Conservation (phyloP, 1,284 basidiomycete species). For the Fomitopsis schrenkii region DNA sequence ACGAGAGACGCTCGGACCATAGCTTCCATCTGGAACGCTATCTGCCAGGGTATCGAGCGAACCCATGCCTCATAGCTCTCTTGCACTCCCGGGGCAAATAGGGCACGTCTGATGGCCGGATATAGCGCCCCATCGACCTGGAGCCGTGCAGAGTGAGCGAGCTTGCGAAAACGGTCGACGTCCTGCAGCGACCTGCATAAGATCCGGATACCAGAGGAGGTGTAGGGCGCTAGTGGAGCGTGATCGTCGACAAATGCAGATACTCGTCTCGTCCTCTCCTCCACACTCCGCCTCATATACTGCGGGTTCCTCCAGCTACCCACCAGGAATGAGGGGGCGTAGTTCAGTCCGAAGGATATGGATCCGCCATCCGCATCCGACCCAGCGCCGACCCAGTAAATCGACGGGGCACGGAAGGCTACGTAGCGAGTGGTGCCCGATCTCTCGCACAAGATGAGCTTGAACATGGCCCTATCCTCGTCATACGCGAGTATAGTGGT, state of each 20-base stretch:
- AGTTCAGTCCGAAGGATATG: slow-evolving; percentile 38
- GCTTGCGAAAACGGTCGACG: slow-evolving; percentile 32
- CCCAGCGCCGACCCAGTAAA: slow-evolving; percentile 35
- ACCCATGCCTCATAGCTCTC: slow-evolving; percentile 33
- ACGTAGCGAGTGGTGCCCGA: slow-evolving; percentile 28
- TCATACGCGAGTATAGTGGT: slow-evolving; percentile 34
- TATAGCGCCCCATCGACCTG: slow-evolving; percentile 30
- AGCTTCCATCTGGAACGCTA: slow-evolving; percentile 54
- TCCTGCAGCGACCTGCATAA: slow-evolving; percentile 33
- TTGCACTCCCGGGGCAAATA: slow-evolving; percentile 39
- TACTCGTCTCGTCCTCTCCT: slow-evolving; percentile 9
- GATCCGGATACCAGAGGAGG: slow-evolving; percentile 46
- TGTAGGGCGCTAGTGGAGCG: slow-evolving; percentile 35
- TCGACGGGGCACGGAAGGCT: slow-evolving; percentile 40
- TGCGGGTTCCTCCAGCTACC: slow-evolving; percentile 15
- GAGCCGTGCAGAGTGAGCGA: slow-evolving; percentile 35
- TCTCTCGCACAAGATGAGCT: slow-evolving; percentile 28
- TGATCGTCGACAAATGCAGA: slow-evolving; percentile 23
- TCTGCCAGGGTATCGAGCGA: slow-evolving; percentile 36
- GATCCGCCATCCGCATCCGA: slow-evolving; percentile 21
- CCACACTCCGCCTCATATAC: slow-evolving; percentile 9
- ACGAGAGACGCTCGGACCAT: slow-evolving; percentile 37
- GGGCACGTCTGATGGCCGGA: slow-evolving; percentile 32
- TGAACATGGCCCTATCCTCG: slow-evolving; percentile 43
- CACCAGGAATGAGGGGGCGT: slow-evolving; percentile 42